phyloP scores from a whole-genome alignment of 345 rosid species.

The Gossypioides kirkii region DNA sequence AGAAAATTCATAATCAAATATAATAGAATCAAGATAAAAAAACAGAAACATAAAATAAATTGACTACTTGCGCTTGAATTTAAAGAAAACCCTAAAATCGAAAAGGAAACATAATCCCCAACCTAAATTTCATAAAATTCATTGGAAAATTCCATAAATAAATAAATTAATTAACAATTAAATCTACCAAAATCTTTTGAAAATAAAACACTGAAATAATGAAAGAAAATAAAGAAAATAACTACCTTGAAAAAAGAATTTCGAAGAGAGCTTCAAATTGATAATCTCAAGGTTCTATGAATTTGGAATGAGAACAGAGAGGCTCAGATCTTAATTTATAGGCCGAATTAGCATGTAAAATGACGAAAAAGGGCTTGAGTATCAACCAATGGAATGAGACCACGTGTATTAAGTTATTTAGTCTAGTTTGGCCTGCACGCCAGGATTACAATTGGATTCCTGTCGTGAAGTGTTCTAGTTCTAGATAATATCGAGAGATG shows the following conservation, averaged over 20 bases:
- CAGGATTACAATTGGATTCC: not conserved
- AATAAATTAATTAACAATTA: not conserved
- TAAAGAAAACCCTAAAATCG: not conserved
- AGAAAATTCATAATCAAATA: not conserved
- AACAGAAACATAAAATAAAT: not conserved
- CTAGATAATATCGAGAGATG: not conserved
- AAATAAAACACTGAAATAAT: not conserved
- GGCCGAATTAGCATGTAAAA: not conserved
- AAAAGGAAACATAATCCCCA: not conserved
- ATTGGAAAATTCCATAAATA: not conserved
- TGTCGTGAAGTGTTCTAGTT: not conserved
- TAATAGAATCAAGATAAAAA: not conserved
- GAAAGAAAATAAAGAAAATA: not conserved
- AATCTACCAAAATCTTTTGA: not conserved
- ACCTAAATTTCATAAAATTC: not conserved
- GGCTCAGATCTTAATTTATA: not conserved
- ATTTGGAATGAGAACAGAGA: not conserved
- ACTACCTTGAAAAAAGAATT: not conserved
- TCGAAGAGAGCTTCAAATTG: not conserved
- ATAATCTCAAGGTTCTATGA: not conserved
- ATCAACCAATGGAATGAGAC: not conserved
- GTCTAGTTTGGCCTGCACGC: not conserved
- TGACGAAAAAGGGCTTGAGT: not conserved
- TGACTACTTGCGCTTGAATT: not conserved
- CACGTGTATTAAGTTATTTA: not conserved